phyloP scores from a whole-genome alignment of 2,329 filamentous ascomycete species.

The Pseudopithomyces chartarum region DNA sequence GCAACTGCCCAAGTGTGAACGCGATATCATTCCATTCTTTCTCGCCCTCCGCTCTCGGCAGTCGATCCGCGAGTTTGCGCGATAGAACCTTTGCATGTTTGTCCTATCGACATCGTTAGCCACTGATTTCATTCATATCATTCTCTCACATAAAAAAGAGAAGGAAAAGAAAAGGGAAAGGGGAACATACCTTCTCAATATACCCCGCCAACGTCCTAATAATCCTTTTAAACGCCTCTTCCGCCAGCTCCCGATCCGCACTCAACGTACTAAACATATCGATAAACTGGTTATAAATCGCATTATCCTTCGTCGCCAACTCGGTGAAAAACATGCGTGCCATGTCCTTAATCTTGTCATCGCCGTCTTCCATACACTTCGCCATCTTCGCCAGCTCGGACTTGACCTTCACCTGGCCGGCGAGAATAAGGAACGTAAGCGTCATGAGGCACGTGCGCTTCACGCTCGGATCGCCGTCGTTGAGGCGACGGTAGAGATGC shows the following conservation, averaged over 20 bases:
- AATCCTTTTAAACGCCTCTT: slow-evolving; percentile 84
- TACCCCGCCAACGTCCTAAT: slow-evolving; percentile 93
- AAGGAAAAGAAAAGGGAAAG: no score
- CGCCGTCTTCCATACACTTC: slow-evolving; percentile 96
- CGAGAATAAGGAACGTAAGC: slow-evolving; percentile 92
- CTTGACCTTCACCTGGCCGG: slow-evolving; percentile 99
- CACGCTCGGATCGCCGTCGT: slow-evolving; percentile 84
- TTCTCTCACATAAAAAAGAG: not conserved
- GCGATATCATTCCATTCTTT: slow-evolving; percentile 97
- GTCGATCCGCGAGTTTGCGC: slow-evolving; percentile 85
- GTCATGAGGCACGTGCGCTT: slow-evolving; percentile 99
- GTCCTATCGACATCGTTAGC: slow-evolving; percentile 66
- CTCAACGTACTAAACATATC: slow-evolving; percentile 97
- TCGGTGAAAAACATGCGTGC: slow-evolving; percentile 99
- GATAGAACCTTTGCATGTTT: slow-evolving; percentile 96
- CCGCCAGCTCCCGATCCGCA: slow-evolving; percentile 77
- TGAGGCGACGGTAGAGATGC: slow-evolving; percentile 91
- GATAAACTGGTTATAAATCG: slow-evolving; percentile 98
- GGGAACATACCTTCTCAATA: slow-evolving; percentile 82
- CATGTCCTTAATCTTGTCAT: slow-evolving; percentile 90
- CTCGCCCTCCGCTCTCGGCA: slow-evolving; percentile 86
- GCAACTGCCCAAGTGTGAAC: slow-evolving; percentile 84
- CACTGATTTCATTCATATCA: not conserved
- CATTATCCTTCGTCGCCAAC: slow-evolving; percentile 96
- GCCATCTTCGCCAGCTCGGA: slow-evolving; percentile 98